Base-by-base conservation (phyloP, 768 basidiomycete species). In the Lactarius evosmus region DNA sequence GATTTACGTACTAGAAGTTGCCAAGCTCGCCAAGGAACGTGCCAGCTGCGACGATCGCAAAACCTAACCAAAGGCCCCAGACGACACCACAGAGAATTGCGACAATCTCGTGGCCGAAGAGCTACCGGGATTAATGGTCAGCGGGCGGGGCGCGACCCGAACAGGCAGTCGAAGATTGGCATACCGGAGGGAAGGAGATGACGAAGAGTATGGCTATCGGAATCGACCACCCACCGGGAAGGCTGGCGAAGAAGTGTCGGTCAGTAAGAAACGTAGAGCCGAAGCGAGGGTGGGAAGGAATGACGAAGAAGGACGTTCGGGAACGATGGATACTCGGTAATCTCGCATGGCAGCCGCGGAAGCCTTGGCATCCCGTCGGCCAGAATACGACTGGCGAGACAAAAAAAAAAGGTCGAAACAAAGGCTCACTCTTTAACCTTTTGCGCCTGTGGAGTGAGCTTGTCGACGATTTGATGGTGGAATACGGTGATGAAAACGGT, bases 101-200 rank as follows among this genome's bases (percentile, higher is more conserved):
- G 44, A 96, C 80, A 61, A 96, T 90, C 79, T 96, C 95, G 66
- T 96, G 94, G 6, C 95, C 95, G 70, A 95, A 95, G 19, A 96
- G 83, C 83, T 91, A 54, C 22, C n/a, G 69, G 3, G 66, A 4
- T 61, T 51, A 69, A 53, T 50, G 12, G 9, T 11, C 55, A 40
- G 17, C 16, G 52, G 32, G 38, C 27, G 34, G 22, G 2, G 17
- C 9, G 46, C 22, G 40, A 61, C 25, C 25, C 29, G 19, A 32
- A 55, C 14, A 6, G 29, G 33, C 34, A 16, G 25, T 34, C 6
- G 51, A 30, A 19, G 22, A 7, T 38, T n/a, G 22, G 74, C 80
- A 59, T 68, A 88, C 85, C 0, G 93, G 93, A 62, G 93, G 93
- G 72, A 95, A 93, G 0, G 91, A 93, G 32, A 95, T 83, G 65